phyloP scores from a whole-genome alignment of 306 rosid genomes.

The Purshia tridentata region DNA sequence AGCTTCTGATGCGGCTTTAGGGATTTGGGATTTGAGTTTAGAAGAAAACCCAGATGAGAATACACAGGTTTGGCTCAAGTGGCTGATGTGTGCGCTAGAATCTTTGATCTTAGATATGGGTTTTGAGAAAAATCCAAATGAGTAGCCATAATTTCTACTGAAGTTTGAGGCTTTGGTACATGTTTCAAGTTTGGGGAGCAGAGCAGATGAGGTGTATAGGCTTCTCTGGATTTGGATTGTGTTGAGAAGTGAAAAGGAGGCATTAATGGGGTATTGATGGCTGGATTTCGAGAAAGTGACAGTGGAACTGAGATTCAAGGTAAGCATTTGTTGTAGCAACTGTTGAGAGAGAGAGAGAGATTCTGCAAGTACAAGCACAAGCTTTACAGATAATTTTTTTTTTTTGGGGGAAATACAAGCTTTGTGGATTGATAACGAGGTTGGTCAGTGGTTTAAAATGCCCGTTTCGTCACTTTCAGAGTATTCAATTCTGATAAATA shows the following conservation, averaged over 20 bases:
- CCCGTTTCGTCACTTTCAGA: background rate
- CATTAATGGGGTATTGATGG: conserved; percentile 32
- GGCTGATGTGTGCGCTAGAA: conserved; percentile 30
- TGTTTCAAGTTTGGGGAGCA: conserved; percentile 5
- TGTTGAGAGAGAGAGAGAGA: conserved; percentile 15
- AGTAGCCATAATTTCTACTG: conserved; percentile 15
- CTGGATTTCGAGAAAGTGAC: conserved; percentile 44
- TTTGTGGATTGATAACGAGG: conserved; percentile 17
- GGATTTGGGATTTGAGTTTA: conserved; percentile 38
- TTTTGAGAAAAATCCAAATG: conserved; percentile 27
- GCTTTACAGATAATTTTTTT: background rate
- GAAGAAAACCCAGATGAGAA: conserved; percentile 36
- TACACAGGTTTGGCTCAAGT: conserved; percentile 25
- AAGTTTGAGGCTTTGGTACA: conserved; percentile 4
- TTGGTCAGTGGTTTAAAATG: background rate
- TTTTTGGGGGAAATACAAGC: background rate
- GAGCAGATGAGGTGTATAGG: conserved; percentile 8
- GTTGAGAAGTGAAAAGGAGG: conserved; percentile 30
- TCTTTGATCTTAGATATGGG: conserved; percentile 43
- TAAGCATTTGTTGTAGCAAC: conserved; percentile 38
- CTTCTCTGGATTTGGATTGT: conserved; percentile 27
- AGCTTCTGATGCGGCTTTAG: conserved; percentile 47
- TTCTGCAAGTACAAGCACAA: background rate
- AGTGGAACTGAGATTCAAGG: conserved; percentile 46
- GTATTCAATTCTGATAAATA: no score